phyloP scores from a whole-genome alignment of 306 rosid species.

The Sicyos edulis region DNA sequence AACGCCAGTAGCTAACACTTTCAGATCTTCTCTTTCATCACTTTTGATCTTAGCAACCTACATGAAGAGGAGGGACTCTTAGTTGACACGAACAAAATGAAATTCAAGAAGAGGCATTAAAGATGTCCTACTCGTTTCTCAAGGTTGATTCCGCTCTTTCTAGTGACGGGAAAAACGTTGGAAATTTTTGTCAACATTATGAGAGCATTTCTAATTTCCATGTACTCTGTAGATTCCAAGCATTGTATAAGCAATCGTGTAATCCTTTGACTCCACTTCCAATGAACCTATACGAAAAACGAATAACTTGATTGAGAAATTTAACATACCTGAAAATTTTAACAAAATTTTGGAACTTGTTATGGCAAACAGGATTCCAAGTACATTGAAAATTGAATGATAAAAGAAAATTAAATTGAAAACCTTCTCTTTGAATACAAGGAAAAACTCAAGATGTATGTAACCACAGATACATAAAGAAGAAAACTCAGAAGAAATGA shows the following conservation, averaged over 20 bases:
- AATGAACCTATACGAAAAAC: slow-evolving; percentile 59
- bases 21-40: slow-evolving; percentile 97
- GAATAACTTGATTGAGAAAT: not conserved
- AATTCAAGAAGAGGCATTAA: not conserved
- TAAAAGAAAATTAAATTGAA: not conserved
- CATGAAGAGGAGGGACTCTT: slow-evolving; percentile 16
- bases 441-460: not conserved
- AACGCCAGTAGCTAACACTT: slow-evolving; percentile 96
- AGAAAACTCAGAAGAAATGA: not conserved
- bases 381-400: not conserved
- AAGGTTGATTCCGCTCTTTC: slow-evolving; percentile 89
- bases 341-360: too few relatives aligned
- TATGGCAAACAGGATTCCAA: not conserved
- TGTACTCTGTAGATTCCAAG: slow-evolving; percentile 90
- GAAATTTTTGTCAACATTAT: slow-evolving; percentile 89
- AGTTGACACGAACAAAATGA: not conserved
- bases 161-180: slow-evolving; percentile 88
- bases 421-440: too few relatives aligned
- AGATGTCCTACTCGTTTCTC: slow-evolving; percentile 72
- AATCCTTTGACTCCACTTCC: slow-evolving; percentile 99
- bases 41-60: slow-evolving; percentile 93
- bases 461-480: not conserved
- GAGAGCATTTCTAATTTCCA: slow-evolving; percentile 96
- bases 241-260: slow-evolving; percentile 84
- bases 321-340: slow-evolving; percentile 1